phyloP scores from a whole-genome alignment of 176 grass and related monocot species.

The Puya raimondii region DNA sequence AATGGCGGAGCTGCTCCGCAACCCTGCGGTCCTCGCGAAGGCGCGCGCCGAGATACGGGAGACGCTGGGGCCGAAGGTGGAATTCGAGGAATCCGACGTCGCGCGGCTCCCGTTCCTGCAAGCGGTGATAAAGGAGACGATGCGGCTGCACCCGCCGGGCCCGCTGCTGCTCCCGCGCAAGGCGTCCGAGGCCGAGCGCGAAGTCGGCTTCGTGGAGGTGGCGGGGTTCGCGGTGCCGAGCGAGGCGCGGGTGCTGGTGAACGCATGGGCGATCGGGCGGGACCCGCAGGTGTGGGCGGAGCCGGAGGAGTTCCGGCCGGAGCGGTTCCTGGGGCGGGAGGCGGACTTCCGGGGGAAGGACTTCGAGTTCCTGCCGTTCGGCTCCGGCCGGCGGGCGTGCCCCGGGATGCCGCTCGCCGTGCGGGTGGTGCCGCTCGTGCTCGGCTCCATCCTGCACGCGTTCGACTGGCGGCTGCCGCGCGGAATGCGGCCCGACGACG shows the following conservation, averaged over 20 bases:
- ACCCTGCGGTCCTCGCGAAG: constrained; percentile 40
- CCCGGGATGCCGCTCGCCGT: constrained; percentile 20
- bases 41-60: constrained; percentile 38
- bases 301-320: constrained; percentile 38
- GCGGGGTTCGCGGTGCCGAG: constrained; percentile 30
- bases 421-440: constrained; percentile 29
- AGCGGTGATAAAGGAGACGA: constrained; percentile 47
- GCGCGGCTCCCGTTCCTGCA: constrained; percentile 37
- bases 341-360: constrained; percentile 26
- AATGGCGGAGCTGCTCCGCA: constrained; percentile 36
- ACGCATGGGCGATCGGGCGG: no score
- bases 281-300: constrained; percentile 34
- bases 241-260: constrained; percentile 14
- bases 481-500: constrained; percentile 23
- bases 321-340: constrained; percentile 26
- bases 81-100: not conserved
- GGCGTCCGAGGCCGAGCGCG: constrained; percentile 19
- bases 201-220: constrained; percentile 3
- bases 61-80: constrained; percentile 14
- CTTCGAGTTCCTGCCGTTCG: constrained; percentile 54
- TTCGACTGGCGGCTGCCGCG: constrained; percentile 50
- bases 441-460: constrained; percentile 32
- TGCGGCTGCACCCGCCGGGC: constrained; percentile 52
- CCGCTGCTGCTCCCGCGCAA: constrained; percentile 48
- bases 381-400: constrained; percentile 43